Base-by-base conservation (phyloP, 1,284 basidiomycete species). In the Cutaneotrichosporon sp. region DNA sequence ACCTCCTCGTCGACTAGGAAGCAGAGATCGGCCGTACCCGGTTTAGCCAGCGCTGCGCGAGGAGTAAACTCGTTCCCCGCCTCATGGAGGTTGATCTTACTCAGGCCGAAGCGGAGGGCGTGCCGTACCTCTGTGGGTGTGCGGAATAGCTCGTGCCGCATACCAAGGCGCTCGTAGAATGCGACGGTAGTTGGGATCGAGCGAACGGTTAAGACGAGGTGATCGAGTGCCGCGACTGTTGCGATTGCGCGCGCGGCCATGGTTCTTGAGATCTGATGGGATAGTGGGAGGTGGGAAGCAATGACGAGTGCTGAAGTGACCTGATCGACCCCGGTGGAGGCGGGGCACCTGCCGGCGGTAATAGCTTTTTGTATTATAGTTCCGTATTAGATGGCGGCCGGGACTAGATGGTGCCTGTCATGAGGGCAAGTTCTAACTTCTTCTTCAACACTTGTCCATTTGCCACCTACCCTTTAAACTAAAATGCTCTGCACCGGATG, bases 401-500 rank as follows among this genome's bases (percentile, higher is more conserved):
- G 42, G 42, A 46, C 42, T n/a, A 4, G 42, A 26, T 26, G 7
- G 14, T 18, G 14, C 7, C 7, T n/a, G 16, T 36, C 4, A 42
- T 18, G 5, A 6, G 42, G 42, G 3, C 16, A 30, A 36, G 34
- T 36, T 34, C 34, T 42, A 31, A 31, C 16, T 32, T 34, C 16
- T 31, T 30, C 14, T 31, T 22, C 38, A 49, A 38, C 30, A n/a
- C 32, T 58, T 13, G 46, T 30, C 53, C 52, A 30, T n/a, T 46
- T 46, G 42, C 42, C 42, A 46, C 42, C 42, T 46, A 46, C 42
- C 42, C 14, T 6, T 18, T 26, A 26, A 46, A 46, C 2, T 18
- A 46, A 16, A 16, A 69, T 69, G 65, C 8, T 61, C 58, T 81
- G 80, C 63, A 69, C 75, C 26, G 80, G 80, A 42, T 81, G 80